Evolutionary conservation across 2,329 filamentous ascomycete species (phyloP).

Genomic region (Monilinia fructigena): DNA sequence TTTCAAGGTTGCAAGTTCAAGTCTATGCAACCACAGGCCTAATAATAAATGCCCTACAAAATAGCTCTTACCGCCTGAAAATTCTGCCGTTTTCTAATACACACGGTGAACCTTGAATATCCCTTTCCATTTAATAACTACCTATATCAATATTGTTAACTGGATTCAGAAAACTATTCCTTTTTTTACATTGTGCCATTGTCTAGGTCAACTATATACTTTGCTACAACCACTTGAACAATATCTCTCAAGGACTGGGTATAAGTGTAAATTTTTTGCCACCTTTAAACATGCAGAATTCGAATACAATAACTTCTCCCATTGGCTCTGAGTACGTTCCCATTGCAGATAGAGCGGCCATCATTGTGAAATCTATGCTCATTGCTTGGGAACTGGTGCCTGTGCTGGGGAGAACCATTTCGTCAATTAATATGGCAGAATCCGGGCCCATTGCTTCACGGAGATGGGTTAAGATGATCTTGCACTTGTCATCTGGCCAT

Average conservation of each 20-base stretch:
- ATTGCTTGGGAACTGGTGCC: conserved; percentile 39
- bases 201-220: background rate
- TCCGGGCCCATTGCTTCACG: conserved; percentile 7
- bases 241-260: conserved; percentile 6
- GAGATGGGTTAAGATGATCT: conserved; percentile 21
- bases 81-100: background rate
- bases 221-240: conserved; percentile 2
- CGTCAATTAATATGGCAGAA: conserved; percentile 44
- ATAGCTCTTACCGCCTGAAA: background rate
- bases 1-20: too few relatives aligned
- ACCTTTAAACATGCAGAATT: background rate
- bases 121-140: background rate
- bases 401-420: conserved; percentile 43
- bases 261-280: conserved; percentile 1
- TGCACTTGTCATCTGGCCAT: conserved; percentile 39
- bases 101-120: background rate
- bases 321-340: conserved; percentile 41
- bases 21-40: too few relatives aligned
- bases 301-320: background rate
- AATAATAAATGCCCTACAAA: background rate
- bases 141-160: too few relatives aligned
- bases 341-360: conserved; percentile 39
- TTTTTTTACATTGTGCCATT: background rate
- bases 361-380: conserved; percentile 43
- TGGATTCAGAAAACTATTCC: background rate